Conservation (phyloP, 768 basidiomycete species). For the Boletus patriciae region DNA sequence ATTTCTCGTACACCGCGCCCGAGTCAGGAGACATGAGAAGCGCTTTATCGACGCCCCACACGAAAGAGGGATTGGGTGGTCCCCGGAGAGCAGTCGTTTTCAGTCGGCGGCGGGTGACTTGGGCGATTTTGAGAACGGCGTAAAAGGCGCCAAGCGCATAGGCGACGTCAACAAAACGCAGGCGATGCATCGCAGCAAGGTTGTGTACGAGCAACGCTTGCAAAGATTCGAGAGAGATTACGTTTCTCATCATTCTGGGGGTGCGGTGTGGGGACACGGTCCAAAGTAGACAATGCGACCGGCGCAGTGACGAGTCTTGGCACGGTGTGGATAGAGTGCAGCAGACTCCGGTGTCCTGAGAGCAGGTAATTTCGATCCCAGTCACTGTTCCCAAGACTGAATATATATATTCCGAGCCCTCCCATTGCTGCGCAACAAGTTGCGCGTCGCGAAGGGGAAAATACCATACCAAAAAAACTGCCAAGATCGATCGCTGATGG, state of each 20-base stretch:
- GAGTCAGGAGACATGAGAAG: constrained; percentile 20
- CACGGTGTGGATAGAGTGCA: too few relatives aligned
- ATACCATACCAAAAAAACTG: too few relatives aligned
- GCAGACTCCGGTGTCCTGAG: not conserved
- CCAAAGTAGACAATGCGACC: not conserved
- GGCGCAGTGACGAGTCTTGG: not conserved
- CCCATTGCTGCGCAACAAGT: too few relatives aligned
- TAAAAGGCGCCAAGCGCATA: constrained; percentile 8
- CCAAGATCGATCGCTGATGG: not conserved
- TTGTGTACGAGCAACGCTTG: not conserved
- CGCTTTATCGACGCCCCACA: constrained; percentile 16
- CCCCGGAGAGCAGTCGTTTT: constrained; percentile 26
- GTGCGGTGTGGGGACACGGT: too few relatives aligned
- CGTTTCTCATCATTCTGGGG: not conserved
- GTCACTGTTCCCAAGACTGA: too few relatives aligned
- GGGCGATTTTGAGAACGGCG: constrained; percentile 5
- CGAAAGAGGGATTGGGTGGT: constrained; percentile 16
- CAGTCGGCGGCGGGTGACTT: not conserved
- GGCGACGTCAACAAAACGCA: not conserved
- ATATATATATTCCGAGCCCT: too few relatives aligned
- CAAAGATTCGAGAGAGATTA: not conserved
- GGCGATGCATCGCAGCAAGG: not conserved
- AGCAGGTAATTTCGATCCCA: too few relatives aligned
- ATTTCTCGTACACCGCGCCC: constrained; percentile 42
- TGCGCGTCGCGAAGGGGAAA: too few relatives aligned